Conservation (phyloP, 176 grass and related monocot genomes). For the Carex cristatella region DNA sequence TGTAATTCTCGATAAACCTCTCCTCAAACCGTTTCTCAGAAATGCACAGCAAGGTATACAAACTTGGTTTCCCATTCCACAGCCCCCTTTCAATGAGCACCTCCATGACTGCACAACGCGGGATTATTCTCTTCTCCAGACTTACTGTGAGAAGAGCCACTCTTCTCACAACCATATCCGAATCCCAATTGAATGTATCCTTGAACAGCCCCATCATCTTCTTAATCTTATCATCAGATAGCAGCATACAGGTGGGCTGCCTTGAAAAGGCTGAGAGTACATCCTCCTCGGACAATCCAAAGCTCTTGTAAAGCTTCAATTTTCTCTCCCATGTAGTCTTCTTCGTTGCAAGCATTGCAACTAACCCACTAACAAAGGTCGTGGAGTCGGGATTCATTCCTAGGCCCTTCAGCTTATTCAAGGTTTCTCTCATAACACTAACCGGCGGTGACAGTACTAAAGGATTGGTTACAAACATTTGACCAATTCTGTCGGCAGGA, state of each 20-base stretch:
- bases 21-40: neutral
- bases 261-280: conserved; percentile 12
- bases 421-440: neutral
- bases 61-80: neutral
- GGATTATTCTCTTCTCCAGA: conserved; percentile 25
- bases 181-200: conserved; percentile 25
- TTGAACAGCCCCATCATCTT: conserved; percentile 6
- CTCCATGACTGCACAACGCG: conserved; percentile 23
- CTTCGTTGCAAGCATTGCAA: neutral
- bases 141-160: conserved; percentile 13
- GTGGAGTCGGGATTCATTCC: conserved; percentile 3
- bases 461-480: neutral
- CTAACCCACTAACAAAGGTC: neutral
- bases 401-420: conserved; percentile 11
- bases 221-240: conserved; percentile 19
- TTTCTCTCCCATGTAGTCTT: conserved; percentile 23
- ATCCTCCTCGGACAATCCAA: conserved; percentile 31
- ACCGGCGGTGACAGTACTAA: neutral
- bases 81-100: neutral
- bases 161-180: neutral
- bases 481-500: neutral
- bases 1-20: conserved; percentile 19
- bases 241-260: conserved; percentile 10
- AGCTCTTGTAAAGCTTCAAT: conserved; percentile 22
- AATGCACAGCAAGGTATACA: neutral